Evolutionary conservation across 83 land plant genomes (phyloP).

Genomic region (Isoetes engelmannii): DNA sequence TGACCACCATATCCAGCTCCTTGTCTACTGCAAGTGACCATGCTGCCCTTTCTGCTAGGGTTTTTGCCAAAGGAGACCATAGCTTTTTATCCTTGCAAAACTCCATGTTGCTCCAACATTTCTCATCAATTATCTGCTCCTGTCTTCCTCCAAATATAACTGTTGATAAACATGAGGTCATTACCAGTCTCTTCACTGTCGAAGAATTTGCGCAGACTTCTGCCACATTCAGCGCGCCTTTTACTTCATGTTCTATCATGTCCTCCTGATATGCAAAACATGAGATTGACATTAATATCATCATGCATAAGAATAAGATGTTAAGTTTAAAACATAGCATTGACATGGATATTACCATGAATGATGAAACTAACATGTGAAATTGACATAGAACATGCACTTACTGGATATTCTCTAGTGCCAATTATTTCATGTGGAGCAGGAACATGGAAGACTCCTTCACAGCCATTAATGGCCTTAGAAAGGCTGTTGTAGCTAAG

Average conservation of each 20-base stretch:
- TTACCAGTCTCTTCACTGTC: slow-evolving; percentile 49
- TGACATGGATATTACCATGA: no score
- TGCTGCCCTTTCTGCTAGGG: slow-evolving; percentile 70
- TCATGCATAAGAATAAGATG: no score
- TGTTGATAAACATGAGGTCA: slow-evolving; percentile 72
- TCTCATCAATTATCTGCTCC: slow-evolving; percentile 44
- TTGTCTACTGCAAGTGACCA: slow-evolving; percentile 86
- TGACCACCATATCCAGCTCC: slow-evolving; percentile 58
- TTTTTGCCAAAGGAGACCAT: slow-evolving; percentile 71
- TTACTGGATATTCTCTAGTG: slow-evolving; percentile 36
- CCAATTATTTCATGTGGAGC: slow-evolving; percentile 34
- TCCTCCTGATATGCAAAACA: slow-evolving; percentile 40
- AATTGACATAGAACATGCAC: background rate
- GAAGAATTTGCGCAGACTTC: slow-evolving; percentile 81
- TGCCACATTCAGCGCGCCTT: slow-evolving; percentile 66
- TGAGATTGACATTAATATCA: background rate
- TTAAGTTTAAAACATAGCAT: no score
- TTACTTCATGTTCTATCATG: slow-evolving; percentile 67
- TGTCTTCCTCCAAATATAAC: slow-evolving; percentile 41
- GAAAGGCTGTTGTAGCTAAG: slow-evolving; percentile 67
- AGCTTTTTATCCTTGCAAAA: slow-evolving; percentile 65
- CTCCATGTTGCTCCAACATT: slow-evolving; percentile 72
- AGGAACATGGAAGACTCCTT: slow-evolving; percentile 58
- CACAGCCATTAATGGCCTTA: slow-evolving; percentile 58
- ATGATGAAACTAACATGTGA: no score